Percentiles rank a stretch among this genome's conserved stretches.
Conservation (phyloP, 108 stramenopile genomes). For the Bacterosira constricta region DNA sequence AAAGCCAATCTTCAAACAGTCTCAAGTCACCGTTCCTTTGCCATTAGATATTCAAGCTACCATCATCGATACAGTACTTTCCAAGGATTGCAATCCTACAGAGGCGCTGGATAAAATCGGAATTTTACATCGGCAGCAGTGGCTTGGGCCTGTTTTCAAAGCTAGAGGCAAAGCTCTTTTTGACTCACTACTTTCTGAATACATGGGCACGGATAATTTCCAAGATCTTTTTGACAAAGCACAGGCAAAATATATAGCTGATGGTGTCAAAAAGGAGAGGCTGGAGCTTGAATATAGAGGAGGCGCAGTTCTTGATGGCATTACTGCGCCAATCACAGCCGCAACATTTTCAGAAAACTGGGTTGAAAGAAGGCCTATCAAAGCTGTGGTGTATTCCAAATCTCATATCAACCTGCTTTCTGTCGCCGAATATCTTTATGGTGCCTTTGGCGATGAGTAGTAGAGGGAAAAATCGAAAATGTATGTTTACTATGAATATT, state of each 20-base stretch:
- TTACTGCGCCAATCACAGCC: slow-evolving; percentile 36
- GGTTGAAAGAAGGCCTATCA: slow-evolving; percentile 52
- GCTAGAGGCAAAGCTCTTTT: slow-evolving; percentile 17
- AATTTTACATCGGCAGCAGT: neutral
- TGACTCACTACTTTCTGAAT: slow-evolving; percentile 25
- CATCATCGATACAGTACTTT: slow-evolving; percentile 29
- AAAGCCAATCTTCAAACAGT: slow-evolving; percentile 54
- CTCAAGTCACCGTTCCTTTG: slow-evolving; percentile 40
- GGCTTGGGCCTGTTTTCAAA: slow-evolving; percentile 1
- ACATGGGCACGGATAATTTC: slow-evolving; percentile 35
- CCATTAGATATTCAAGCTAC: slow-evolving; percentile 36
- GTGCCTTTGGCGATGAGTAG: slow-evolving; percentile 28
- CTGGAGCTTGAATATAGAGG: slow-evolving; percentile 19
- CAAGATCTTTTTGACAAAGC: slow-evolving; percentile 53
- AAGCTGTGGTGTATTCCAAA: slow-evolving; percentile 61
- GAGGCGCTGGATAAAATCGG: slow-evolving; percentile 1
- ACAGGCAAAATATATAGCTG: slow-evolving; percentile 40
- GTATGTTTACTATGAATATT: neutral
- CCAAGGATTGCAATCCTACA: neutral
- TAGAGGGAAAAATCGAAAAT: slow-evolving; percentile 37
- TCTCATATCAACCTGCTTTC: slow-evolving; percentile 36
- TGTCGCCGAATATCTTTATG: slow-evolving; percentile 54
- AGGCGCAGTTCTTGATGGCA: slow-evolving; percentile 19
- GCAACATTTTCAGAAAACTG: slow-evolving; percentile 11
- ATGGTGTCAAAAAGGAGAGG: slow-evolving; percentile 24